Conservation (phyloP, 352 stramenopile species). For the Pythium brachiatum region DNA sequence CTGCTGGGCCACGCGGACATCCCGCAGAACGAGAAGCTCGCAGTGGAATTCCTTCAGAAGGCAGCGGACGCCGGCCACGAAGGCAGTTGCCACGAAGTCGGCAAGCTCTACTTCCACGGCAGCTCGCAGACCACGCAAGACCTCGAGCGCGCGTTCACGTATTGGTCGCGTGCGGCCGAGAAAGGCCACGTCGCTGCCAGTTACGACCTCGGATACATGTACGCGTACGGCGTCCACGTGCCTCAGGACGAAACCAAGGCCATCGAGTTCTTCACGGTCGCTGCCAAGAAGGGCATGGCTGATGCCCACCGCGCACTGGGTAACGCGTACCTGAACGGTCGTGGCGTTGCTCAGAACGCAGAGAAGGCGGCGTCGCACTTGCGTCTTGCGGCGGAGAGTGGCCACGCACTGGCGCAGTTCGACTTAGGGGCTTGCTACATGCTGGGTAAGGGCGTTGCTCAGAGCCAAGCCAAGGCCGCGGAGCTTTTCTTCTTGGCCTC, state of each 20-base stretch:
- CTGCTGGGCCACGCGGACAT: conserved; percentile 54
- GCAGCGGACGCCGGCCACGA: conserved; percentile 67
- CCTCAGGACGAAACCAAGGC: conserved; percentile 49
- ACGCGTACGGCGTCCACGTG: conserved; percentile 69
- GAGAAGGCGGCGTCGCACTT: conserved; percentile 53
- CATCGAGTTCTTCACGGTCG: conserved; percentile 54
- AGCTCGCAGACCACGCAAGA: conserved; percentile 31
- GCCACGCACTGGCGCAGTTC: conserved; percentile 65
- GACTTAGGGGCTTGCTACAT: conserved; percentile 79
- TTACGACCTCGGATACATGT: conserved; percentile 77
- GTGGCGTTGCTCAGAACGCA: conserved; percentile 28
- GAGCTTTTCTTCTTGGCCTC: conserved; percentile 73
- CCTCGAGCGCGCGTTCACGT: conserved; percentile 43
- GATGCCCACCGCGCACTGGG: conserved; percentile 67
- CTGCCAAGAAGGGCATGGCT: conserved; percentile 60
- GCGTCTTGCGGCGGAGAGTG: conserved; percentile 54
- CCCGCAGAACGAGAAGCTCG: conserved; percentile 43
- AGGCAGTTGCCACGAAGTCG: conserved; percentile 69
- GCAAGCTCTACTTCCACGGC: conserved; percentile 70
- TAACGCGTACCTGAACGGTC: conserved; percentile 49
- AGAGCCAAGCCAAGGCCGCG: conserved; percentile 51
- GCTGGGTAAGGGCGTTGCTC: conserved; percentile 61
- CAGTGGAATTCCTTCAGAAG: conserved; percentile 51
- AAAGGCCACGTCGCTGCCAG: conserved; percentile 66
- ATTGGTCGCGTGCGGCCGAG: conserved; percentile 61